phyloP scores from a whole-genome alignment of 1,284 basidiomycete species.

The Moesziomyces aphidis region DNA sequence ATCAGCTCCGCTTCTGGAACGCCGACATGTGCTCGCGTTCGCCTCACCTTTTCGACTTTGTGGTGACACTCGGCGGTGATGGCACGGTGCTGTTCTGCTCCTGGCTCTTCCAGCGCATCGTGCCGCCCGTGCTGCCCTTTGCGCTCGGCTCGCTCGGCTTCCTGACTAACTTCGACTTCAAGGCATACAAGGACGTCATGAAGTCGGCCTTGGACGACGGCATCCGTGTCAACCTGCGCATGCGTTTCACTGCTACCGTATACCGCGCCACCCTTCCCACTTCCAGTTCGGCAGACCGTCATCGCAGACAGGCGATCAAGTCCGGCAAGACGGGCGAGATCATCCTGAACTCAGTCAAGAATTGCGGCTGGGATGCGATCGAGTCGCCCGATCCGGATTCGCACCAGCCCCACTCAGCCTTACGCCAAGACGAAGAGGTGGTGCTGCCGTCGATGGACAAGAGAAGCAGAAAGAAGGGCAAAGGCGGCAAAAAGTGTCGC shows the following conservation, averaged over 20 bases:
- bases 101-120: slow-evolving; percentile 98
- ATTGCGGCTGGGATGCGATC: slow-evolving; percentile 63
- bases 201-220: slow-evolving; percentile 90
- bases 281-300: slow-evolving; percentile 40
- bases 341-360: slow-evolving; percentile 60
- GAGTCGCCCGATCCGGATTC: slow-evolving; percentile 44
- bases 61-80: slow-evolving; percentile 93
- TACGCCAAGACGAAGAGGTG: slow-evolving; percentile 27
- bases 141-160: slow-evolving; percentile 98
- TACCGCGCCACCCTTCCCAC: slow-evolving; percentile 71
- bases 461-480: slow-evolving; percentile 74
- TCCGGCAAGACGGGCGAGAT: slow-evolving; percentile 65
- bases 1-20: slow-evolving; percentile 95
- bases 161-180: slow-evolving; percentile 97
- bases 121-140: slow-evolving; percentile 96
- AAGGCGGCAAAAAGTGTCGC: slow-evolving; percentile 70
- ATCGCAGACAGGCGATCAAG: slow-evolving; percentile 59
- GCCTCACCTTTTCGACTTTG: slow-evolving; percentile 97
- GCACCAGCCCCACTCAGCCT: slow-evolving; percentile 17
- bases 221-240: slow-evolving; percentile 95
- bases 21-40: slow-evolving; percentile 92
- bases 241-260: slow-evolving; percentile 99
- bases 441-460: slow-evolving; percentile 25
- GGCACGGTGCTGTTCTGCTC: slow-evolving; percentile 99
- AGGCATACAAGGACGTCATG: slow-evolving; percentile 86